Evolutionary conservation across 1,139 yeast species (phyloP).

Genomic region (Saccharomyces pastorianus): DNA sequence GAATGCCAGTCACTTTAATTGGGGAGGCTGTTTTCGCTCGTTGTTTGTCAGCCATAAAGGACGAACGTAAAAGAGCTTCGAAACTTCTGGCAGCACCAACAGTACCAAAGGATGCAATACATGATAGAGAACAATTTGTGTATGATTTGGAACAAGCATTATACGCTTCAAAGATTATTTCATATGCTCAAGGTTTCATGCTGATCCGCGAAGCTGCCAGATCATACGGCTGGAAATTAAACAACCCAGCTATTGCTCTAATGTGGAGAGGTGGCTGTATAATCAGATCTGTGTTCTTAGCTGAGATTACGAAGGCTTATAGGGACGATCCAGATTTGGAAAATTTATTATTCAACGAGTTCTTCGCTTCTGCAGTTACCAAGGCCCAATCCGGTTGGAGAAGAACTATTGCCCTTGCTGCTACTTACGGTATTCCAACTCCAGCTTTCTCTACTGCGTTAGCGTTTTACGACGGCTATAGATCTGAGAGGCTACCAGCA

Average conservation of each 20-base stretch:
- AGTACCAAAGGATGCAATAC: constrained; percentile 49
- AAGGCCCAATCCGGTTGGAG: constrained; percentile 98
- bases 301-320: constrained; percentile 94
- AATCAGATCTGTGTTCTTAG: constrained; percentile 96
- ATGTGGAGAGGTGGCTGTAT: constrained; percentile 99
- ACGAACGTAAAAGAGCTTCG: constrained; percentile 84
- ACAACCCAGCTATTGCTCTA: constrained; percentile 96
- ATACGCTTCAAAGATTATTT: constrained; percentile 96
- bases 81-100: constrained; percentile 70
- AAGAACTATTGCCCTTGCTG: constrained; percentile 69
- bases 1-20: constrained; percentile 95
- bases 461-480: constrained; percentile 97
- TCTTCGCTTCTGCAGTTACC: constrained; percentile 83
- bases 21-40: constrained; percentile 98
- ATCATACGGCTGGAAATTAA: constrained; percentile 93
- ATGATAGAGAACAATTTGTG: constrained; percentile 74
- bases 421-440: constrained; percentile 84
- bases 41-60: constrained; percentile 87
- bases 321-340: constrained; percentile 88
- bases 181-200: constrained; percentile 99
- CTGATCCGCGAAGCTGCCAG: constrained; percentile 96
- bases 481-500: constrained; percentile 93
- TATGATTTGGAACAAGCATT: constrained; percentile 96
- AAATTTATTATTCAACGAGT: constrained; percentile 90
- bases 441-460: constrained; percentile 97